Conservation (phyloP, 163 green algal species). For the Volvox carteri region DNA sequence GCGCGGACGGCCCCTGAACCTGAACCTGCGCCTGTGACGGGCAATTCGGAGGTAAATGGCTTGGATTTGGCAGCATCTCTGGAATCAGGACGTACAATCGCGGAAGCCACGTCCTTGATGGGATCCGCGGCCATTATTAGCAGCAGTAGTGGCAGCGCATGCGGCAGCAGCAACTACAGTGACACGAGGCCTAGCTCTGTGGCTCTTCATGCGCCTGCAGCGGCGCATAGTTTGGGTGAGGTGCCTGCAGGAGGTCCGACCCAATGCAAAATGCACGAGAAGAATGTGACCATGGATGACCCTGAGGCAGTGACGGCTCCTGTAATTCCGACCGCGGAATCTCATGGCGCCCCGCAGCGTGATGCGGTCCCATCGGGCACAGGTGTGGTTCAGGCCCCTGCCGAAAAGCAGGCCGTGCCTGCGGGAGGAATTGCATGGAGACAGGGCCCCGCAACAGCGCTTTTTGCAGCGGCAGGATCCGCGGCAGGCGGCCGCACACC, state of each 20-base stretch:
- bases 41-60: not conserved
- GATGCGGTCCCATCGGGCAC: not conserved
- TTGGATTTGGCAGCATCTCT: not conserved
- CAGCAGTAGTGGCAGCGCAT: not conserved
- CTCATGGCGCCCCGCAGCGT: not conserved
- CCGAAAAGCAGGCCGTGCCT: not conserved
- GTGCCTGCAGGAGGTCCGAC: not conserved
- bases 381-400: not conserved
- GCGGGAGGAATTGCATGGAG: slow-evolving; percentile 2
- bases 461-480: not conserved
- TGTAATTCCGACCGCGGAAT: not conserved
- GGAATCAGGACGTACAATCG: not conserved
- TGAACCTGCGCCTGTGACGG: not conserved
- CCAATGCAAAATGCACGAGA: too few species aligned
- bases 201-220: not conserved
- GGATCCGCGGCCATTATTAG: not conserved
- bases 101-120: not conserved
- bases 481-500: not conserved
- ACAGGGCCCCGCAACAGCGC: not conserved
- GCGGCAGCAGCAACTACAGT: not conserved
- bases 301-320: not conserved
- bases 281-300: too few species aligned
- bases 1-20: too few species aligned
- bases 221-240: not conserved
- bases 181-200: not conserved